Percentiles rank a stretch among this genome's conserved stretches.
Conservation (phyloP, 169 alveolate genomes). For the Plasmodium chabaudi region DNA sequence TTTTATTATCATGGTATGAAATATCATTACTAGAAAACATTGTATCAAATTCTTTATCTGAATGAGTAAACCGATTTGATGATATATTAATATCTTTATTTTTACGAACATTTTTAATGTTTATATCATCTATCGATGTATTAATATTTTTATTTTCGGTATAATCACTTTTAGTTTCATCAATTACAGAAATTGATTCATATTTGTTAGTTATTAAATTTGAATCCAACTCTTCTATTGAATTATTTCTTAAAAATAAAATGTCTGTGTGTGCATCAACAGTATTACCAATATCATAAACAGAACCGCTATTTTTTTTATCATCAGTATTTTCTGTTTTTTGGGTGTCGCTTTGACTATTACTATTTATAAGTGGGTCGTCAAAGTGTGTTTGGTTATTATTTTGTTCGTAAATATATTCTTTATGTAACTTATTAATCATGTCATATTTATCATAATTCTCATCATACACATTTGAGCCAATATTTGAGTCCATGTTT, state of each 20-base stretch:
- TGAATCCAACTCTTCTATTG: slow-evolving; percentile 67
- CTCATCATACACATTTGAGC: neutral
- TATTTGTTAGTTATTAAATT: slow-evolving; percentile 57
- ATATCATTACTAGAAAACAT: neutral
- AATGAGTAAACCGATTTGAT: slow-evolving; percentile 2
- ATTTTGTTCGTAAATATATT: neutral
- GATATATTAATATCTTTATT: neutral
- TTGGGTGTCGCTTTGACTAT: neutral
- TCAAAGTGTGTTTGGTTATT: slow-evolving; percentile 4
- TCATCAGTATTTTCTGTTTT: slow-evolving; percentile 6
- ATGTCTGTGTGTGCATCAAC: slow-evolving; percentile 5
- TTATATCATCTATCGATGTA: neutral
- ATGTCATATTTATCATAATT: neutral
- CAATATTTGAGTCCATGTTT: too few relatives aligned
- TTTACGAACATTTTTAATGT: neutral
- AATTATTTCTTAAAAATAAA: slow-evolving; percentile 35
- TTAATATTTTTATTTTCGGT: neutral
- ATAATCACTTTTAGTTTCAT: neutral
- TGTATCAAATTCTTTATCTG: slow-evolving; percentile 13
- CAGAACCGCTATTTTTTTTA: neutral
- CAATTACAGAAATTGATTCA: slow-evolving; percentile 3
- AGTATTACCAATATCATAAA: too few relatives aligned
- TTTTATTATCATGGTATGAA: neutral
- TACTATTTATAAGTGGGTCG: too few relatives aligned
- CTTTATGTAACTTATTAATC: slow-evolving; percentile 8